Evolutionary conservation across 768 basidiomycete species (phyloP).

Genomic region (Leccinum sublutescens): DNA sequence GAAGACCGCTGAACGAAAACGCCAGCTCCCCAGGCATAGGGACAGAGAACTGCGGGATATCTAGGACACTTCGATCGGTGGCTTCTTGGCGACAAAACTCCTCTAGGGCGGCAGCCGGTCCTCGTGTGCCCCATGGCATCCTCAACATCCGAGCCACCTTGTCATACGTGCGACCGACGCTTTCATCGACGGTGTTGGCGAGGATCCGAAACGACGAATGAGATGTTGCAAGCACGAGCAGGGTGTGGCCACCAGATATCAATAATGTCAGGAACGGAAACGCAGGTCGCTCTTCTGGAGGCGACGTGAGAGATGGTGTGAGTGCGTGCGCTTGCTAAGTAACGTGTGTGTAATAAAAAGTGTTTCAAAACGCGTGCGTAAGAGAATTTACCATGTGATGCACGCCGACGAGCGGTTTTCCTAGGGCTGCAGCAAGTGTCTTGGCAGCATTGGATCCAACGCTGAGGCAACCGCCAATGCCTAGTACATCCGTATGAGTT

Average conservation of each 20-base stretch:
- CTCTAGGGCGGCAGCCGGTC: conserved; percentile 83
- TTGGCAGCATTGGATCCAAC: conserved; percentile 84
- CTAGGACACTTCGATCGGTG: conserved; percentile 23
- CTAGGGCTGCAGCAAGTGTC: conserved; percentile 71
- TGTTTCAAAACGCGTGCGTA: not conserved
- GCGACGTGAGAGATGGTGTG: conserved; percentile 69
- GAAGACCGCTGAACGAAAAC: conserved; percentile 77
- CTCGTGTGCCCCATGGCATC: conserved; percentile 60
- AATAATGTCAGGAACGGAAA: conserved; percentile 91
- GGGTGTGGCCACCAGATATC: conserved; percentile 92
- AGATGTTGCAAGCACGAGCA: conserved; percentile 74
- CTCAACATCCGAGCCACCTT: conserved; percentile 72
- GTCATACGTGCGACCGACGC: conserved; percentile 80
- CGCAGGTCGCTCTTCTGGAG: conserved; percentile 39
- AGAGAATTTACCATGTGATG: conserved; percentile 82
- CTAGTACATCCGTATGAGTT: conserved; percentile 31
- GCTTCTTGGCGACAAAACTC: conserved; percentile 48
- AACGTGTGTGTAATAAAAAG: not conserved
- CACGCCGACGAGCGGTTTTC: conserved; percentile 83
- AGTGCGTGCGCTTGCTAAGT: conserved; percentile 89
- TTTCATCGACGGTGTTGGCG: conserved; percentile 71
- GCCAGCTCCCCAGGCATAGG: not conserved
- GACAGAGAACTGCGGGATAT: conserved; percentile 34
- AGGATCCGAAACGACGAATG: conserved; percentile 60
- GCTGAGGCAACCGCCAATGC: conserved; percentile 78